Evolutionary conservation across 2,329 filamentous ascomycete species (phyloP).

Genomic region (Cladosporium sp.): DNA sequence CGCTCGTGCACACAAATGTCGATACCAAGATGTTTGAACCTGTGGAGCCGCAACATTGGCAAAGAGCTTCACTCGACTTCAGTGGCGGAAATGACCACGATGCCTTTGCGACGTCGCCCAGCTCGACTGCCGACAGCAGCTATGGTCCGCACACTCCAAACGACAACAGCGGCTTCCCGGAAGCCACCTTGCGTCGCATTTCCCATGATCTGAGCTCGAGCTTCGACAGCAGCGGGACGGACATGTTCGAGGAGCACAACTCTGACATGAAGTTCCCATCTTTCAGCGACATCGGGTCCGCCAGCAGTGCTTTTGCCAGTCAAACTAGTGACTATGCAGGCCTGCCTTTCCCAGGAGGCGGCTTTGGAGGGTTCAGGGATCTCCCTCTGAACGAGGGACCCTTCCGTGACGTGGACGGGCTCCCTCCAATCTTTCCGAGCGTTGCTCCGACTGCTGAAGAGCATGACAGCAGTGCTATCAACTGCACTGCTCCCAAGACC

Average conservation of each 20-base stretch:
- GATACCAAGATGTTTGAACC: conserved; percentile 10
- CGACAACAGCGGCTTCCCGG: neutral
- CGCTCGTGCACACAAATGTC: conserved; percentile 3
- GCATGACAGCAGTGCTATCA: neutral
- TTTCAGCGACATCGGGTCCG: neutral
- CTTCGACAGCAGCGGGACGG: neutral
- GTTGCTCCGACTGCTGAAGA: neutral
- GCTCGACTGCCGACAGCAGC: neutral
- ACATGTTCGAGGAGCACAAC: neutral
- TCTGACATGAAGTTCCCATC: neutral
- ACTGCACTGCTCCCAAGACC: neutral
- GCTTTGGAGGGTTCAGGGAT: neutral
- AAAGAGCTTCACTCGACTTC: conserved; percentile 7
- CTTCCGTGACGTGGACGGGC: neutral
- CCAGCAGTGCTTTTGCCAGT: neutral
- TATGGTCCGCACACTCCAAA: conserved; percentile 13
- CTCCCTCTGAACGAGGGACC: neutral
- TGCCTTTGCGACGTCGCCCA: conserved; percentile 11
- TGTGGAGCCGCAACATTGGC: conserved; percentile 9
- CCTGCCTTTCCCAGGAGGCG: neutral
- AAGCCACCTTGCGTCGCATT: neutral
- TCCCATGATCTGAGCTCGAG: conserved; percentile 9
- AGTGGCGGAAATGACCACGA: conserved; percentile 3
- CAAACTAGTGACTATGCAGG: neutral
- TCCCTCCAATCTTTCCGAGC: neutral